Base-by-base conservation (phyloP, 2,329 filamentous ascomycete genomes). In the Lithohypha guttulata region DNA sequence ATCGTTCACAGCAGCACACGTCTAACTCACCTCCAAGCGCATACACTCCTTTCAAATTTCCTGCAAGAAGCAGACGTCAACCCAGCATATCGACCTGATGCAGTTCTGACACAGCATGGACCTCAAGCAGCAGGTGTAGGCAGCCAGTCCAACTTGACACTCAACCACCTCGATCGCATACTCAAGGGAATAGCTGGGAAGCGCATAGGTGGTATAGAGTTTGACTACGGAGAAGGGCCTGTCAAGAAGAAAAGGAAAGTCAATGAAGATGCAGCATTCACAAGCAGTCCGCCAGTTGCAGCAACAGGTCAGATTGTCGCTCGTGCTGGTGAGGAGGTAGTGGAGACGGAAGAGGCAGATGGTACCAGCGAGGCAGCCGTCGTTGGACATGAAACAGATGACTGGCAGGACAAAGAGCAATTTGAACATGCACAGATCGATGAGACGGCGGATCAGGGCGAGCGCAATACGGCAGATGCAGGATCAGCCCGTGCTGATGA, bases 51-150 rank as follows among this genome's bases (percentile, higher is more conserved):
- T 13, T 34, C 37, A 23, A 8, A 14, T 4, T 53, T 52, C 42
- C 45, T 53, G 15, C 33, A 41, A 7, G 43, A 28, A n/a, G 42
- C 51, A 22, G 44, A 49, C 20, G 45, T 42, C 15, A 42, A 51
- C 41, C 43, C 51, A 13, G 46, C 54, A 8, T 53, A 57, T 39
- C 77, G 79, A 18, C 77, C 75, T 7, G 56, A 67, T 0, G 54
- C 63, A 2, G 57, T 61, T 4, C 68, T 93, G 2, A 44, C 48
- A 13, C 46, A 49, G 22, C 46, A 41, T 20, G 50, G 51, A 1
- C 46, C 47, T 9, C 41, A 51, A 31, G 44, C 49, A 1, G 29
- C 42, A 18, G 40, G 39, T 8, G 42, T 41, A 2, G 46, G 41
- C 22, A 30, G 32, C 10, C 42, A 30, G 17, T 42, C 43, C 15